A percentile compares a stretch with the other conserved stretches of the same genome.
Conservation (phyloP, 2,329 filamentous ascomycete species). For the Dactylellina sp. region DNA sequence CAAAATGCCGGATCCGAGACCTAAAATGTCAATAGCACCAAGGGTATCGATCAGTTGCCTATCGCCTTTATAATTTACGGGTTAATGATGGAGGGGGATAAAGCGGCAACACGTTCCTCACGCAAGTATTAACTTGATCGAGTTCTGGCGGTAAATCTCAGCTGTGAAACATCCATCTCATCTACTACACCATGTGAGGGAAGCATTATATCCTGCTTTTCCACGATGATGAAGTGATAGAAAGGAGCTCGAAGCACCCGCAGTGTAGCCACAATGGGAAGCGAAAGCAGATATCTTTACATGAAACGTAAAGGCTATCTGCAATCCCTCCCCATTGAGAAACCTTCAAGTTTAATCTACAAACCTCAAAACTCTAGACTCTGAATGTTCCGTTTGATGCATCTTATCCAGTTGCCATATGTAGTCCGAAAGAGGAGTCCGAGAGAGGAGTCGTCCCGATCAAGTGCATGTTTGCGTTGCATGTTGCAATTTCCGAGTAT, state of each 20-base stretch:
- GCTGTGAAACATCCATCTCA: slow-evolving; percentile 69
- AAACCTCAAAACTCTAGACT: slow-evolving; percentile 48
- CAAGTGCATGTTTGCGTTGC: slow-evolving; percentile 31
- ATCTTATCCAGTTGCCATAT: not conserved
- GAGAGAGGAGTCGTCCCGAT: slow-evolving; percentile 5
- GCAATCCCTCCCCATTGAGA: slow-evolving; percentile 27
- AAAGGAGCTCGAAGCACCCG: slow-evolving; percentile 57
- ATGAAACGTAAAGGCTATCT: too few relatives aligned
- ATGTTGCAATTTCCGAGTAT: slow-evolving; percentile 30
- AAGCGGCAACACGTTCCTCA: slow-evolving; percentile 97
- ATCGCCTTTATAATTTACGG: slow-evolving; percentile 55
- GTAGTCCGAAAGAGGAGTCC: not conserved
- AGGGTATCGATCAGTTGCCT: slow-evolving; percentile 58
- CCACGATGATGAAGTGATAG: not conserved
- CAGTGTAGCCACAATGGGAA: slow-evolving; percentile 61
- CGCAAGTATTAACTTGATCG: slow-evolving; percentile 99
- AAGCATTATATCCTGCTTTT: not conserved
- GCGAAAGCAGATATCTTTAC: not conserved
- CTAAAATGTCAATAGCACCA: slow-evolving; percentile 65
- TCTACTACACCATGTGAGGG: not conserved
- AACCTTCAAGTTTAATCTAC: slow-evolving; percentile 53
- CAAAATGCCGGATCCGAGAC: slow-evolving; percentile 83
- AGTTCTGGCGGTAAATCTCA: slow-evolving; percentile 96
- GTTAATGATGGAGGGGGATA: slow-evolving; percentile 64
- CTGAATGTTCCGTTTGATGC: slow-evolving; percentile 1